Base-by-base conservation (phyloP, 1,284 basidiomycete species). In the Tylopilus sp. region DNA sequence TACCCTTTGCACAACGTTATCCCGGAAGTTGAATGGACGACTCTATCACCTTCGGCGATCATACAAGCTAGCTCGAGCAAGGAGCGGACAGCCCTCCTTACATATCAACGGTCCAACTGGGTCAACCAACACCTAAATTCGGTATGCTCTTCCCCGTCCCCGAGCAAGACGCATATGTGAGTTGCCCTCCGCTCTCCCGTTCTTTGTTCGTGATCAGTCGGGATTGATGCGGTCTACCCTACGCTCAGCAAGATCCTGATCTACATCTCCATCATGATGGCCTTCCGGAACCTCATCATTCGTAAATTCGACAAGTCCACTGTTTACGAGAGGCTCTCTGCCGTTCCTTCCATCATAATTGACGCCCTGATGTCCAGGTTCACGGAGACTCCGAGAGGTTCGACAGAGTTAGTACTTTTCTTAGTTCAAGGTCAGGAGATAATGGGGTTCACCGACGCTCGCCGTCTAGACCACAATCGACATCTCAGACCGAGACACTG, bases 351-450 rank as follows among this genome's bases (percentile, higher is more conserved):
- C 18, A 71, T 81, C 40, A 71, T 95, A 12, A 60, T 92, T 23
- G 87, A 93, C 51, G 82, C 86, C 3, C 70, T 96, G 30, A 60
- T 92, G n/a, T 74, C 80, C 6, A 76, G 89, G 44, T 97, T 95
- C 68, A 84, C 91, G 0, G 90, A 95, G 68, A 74, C 70, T 0
- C 66, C 79, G 9, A 73, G 89, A 57, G 82, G 77, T 16, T 80
- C 81, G 3, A 75, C 74, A 19, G 73, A 74, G 89, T 89, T 51
- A 42, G 79, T 66, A 18, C 13, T 41, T 34, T 41, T 48, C 13
- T 38, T 29, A 5, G 37, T 41, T 28, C 29, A 31, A 38, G 11
- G 25, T 13, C 23, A 15, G 33, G 1, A 11, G 19, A n/a, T 29
- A n/a, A n/a, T 29, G n/a, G 8, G 2, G 13, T 21, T 35, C 39